A percentile compares a stretch with the other conserved stretches of the same genome.
These are phyloP conservation scores for Echinosophora koreensis DNA, from an alignment of 306 rosid genomes.

Conservation along the genomic window DNA sequence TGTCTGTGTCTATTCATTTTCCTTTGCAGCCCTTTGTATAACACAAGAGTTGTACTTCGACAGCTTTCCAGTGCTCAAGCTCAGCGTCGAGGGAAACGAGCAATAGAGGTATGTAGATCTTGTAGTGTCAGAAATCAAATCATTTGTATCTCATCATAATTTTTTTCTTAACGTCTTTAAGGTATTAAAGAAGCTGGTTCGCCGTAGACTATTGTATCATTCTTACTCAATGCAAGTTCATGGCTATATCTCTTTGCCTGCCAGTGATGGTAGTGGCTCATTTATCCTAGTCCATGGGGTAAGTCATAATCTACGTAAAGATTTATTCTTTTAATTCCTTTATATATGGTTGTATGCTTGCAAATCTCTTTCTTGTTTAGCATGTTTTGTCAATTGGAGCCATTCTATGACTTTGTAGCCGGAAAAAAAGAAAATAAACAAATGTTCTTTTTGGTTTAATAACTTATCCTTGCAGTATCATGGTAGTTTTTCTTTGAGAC, in stretches of 20 bases:
- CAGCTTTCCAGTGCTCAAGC: slow-evolving; percentile 84
- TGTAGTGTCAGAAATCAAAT: not conserved
- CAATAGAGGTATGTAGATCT: slow-evolving; percentile 76
- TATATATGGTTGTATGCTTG: slow-evolving; percentile 22
- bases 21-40: slow-evolving; percentile 76
- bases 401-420: slow-evolving; percentile 13
- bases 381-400: slow-evolving; percentile 31
- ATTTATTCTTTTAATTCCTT: slow-evolving; percentile 34
- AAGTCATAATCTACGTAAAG: slow-evolving; percentile 46
- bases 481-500: slow-evolving; percentile 96
- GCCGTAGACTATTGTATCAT: slow-evolving; percentile 85
- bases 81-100: slow-evolving; percentile 92
- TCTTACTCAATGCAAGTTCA: slow-evolving; percentile 98
- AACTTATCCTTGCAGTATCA: slow-evolving; percentile 73
- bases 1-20: slow-evolving; percentile 44
- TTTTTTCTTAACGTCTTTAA: slow-evolving; percentile 40
- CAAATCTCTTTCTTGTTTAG: slow-evolving; percentile 8
- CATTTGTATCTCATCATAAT: slow-evolving; percentile 3
- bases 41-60: slow-evolving; percentile 85
- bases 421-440: not conserved
- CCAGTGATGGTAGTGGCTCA: slow-evolving; percentile 63
- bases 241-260: slow-evolving; percentile 79
- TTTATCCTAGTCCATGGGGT: slow-evolving; percentile 97
- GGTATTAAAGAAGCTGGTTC: slow-evolving; percentile 90
- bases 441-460: slow-evolving; percentile 11